These are phyloP conservation scores for Saccharomyces mikatae DNA, from an alignment of 805 yeast species.

Conservation along the genomic window DNA sequence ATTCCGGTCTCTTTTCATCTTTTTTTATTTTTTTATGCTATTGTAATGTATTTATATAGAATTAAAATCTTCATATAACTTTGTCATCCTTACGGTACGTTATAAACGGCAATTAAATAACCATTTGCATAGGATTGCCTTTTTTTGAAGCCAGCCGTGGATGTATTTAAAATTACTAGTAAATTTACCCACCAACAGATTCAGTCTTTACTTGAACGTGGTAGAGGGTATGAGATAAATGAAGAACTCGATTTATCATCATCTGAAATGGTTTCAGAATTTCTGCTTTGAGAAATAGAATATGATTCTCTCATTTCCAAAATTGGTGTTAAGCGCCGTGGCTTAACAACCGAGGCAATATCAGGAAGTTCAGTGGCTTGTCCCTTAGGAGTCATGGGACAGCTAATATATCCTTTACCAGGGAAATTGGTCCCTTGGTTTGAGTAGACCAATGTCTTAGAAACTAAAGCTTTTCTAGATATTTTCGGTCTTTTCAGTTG, in stretches of 20 bases:
- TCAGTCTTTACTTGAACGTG: neutral
- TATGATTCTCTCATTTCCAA: neutral
- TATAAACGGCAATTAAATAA: neutral
- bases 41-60: neutral
- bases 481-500: slow-evolving; percentile 1
- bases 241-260: neutral
- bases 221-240: neutral
- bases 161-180: neutral
- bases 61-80: neutral
- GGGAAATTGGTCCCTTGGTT: neutral
- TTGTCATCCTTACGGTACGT: neutral
- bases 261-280: neutral
- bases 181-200: neutral
- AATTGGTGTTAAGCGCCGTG: neutral
- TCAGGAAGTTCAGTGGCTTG: neutral
- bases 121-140: neutral
- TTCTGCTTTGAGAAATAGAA: neutral
- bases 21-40: neutral
- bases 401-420: neutral
- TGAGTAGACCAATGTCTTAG: neutral
- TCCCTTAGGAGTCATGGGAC: neutral
- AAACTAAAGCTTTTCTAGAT: neutral
- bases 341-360: neutral
- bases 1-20: neutral
- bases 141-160: no score